These are phyloP conservation scores for Fusarium sp. DNA, from an alignment of 2,329 filamentous ascomycete genomes.

Conservation along the genomic window DNA sequence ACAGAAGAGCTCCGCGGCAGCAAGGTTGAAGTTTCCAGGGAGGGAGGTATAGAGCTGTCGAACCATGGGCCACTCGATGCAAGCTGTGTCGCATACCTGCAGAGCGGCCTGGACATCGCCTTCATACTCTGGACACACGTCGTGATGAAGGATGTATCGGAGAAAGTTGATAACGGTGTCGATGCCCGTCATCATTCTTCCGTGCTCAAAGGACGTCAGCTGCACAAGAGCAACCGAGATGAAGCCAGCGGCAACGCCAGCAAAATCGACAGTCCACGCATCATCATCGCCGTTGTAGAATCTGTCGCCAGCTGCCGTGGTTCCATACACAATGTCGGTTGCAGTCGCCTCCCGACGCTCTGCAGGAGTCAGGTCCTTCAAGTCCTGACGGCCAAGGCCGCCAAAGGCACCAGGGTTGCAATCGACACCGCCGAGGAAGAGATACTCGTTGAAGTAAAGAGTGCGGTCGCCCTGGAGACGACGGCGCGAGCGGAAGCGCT, in stretches of 20 bases:
- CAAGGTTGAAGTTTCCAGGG: conserved; percentile 85
- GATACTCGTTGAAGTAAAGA: conserved; percentile 81
- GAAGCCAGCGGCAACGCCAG: conserved; percentile 80
- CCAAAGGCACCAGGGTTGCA: conserved; percentile 67
- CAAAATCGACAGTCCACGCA: conserved; percentile 85
- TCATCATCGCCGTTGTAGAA: conserved; percentile 66
- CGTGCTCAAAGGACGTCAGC: conserved; percentile 66
- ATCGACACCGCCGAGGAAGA: conserved; percentile 86
- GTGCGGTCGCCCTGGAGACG: conserved; percentile 74
- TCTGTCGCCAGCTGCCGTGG: conserved; percentile 54
- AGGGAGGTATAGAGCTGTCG: conserved; percentile 63
- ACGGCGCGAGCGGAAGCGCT: conserved; percentile 82
- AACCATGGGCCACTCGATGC: conserved; percentile 73
- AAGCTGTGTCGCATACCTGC: conserved; percentile 73
- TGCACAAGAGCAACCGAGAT: conserved; percentile 72
- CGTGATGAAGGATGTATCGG: conserved; percentile 85
- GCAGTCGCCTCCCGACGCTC: conserved; percentile 75
- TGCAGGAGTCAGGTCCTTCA: conserved; percentile 64
- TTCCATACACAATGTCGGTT: conserved; percentile 67
- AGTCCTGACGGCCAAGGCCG: conserved; percentile 69
- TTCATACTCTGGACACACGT: conserved; percentile 85
- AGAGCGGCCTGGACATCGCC: conserved; percentile 75
- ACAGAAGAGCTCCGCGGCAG: conserved; percentile 76
- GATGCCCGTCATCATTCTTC: conserved; percentile 67
- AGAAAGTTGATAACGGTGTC: conserved; percentile 86